Conservation (phyloP, 768 basidiomycete genomes). For the Tephrocybe sp. region DNA sequence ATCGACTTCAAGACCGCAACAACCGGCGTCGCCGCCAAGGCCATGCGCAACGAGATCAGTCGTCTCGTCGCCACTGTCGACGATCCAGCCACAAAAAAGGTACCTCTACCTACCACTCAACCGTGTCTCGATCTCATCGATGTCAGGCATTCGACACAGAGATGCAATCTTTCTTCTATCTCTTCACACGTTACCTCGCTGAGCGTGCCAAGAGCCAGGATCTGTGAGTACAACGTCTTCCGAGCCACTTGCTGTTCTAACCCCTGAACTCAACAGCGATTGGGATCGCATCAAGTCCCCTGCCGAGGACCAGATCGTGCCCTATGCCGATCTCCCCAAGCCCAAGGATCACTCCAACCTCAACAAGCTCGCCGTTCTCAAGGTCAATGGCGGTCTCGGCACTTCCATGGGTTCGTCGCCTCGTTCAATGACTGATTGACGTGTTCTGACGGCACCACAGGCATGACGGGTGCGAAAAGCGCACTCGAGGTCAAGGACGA, state of each 20-base stretch:
- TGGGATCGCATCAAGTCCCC: constrained; percentile 92
- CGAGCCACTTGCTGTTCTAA: constrained; percentile 7
- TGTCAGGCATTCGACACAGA: constrained; percentile 86
- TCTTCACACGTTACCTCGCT: constrained; percentile 91
- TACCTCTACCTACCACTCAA: constrained; percentile 25
- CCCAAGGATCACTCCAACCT: constrained; percentile 63
- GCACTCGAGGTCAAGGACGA: constrained; percentile 96
- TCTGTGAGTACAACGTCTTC: constrained; percentile 56
- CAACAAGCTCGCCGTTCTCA: constrained; percentile 93
- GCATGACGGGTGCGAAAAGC: constrained; percentile 86
- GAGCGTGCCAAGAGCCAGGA: constrained; percentile 86
- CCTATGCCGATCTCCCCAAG: constrained; percentile 72
- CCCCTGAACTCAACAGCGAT: constrained; percentile 47
- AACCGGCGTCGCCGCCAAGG: constrained; percentile 89
- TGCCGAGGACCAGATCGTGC: constrained; percentile 80
- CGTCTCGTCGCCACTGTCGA: constrained; percentile 86
- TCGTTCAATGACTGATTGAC: not conserved
- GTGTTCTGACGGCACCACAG: constrained; percentile 31
- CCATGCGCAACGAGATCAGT: constrained; percentile 98
- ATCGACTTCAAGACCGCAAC: constrained; percentile 99
- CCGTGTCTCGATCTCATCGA: constrained; percentile 17
- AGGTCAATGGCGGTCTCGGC: constrained; percentile 92
- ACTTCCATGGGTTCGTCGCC: constrained; percentile 78
- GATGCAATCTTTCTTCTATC: constrained; percentile 95
- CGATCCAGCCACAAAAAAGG: constrained; percentile 82